Evolutionary conservation across 2,329 filamentous ascomycete genomes (phyloP).

Genomic region (Pestalotiopsis sp.): DNA sequence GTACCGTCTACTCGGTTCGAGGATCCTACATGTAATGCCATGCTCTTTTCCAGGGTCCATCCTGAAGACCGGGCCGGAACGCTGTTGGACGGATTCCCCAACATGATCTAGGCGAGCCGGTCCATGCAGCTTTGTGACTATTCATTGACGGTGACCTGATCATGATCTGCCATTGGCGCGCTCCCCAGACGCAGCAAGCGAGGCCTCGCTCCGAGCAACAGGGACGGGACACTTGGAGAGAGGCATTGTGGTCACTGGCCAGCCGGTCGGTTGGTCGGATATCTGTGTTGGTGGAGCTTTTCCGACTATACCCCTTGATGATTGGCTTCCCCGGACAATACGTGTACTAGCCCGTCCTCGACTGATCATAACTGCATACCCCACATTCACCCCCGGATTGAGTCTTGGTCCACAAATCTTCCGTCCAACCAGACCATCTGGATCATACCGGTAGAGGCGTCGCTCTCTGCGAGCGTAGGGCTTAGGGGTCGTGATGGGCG

Average conservation of each 20-base stretch:
- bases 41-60: constrained; percentile 1
- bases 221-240: not conserved
- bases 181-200: not conserved
- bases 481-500: not conserved
- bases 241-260: not conserved
- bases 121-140: not conserved
- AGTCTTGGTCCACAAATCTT: constrained; percentile 8
- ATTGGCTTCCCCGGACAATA: constrained; percentile 11
- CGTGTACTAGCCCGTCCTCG: not conserved
- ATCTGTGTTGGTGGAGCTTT: not conserved
- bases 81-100: not conserved
- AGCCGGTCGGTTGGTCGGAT: not conserved
- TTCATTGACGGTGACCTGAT: not conserved
- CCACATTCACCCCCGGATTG: constrained; percentile 9
- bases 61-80: constrained; percentile 10
- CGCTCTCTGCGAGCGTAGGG: not conserved
- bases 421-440: constrained; percentile 9
- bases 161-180: not conserved
- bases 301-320: not conserved
- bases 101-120: constrained; percentile 3
- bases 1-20: not conserved
- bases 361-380: constrained; percentile 2
- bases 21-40: not conserved
- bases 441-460: constrained; percentile 1
- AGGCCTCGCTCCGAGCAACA: not conserved